Evolutionary conservation across 129 eudicot genomes (phyloP).

Genomic region (Arctium lappa): DNA sequence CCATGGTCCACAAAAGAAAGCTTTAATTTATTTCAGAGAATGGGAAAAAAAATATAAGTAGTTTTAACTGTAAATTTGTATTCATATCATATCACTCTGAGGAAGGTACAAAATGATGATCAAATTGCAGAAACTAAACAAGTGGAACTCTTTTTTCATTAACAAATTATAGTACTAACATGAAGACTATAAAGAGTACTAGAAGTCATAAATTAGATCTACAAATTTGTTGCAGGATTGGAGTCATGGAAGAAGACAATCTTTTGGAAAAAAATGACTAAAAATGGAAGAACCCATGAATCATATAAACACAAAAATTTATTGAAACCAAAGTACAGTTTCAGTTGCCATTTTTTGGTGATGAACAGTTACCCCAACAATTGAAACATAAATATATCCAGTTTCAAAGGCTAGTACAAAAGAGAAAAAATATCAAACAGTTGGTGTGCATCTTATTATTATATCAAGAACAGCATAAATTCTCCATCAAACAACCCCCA

Average conservation of each 20-base stretch:
- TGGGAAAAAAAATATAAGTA: background rate
- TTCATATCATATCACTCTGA: background rate
- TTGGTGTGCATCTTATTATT: slow-evolving; percentile 5
- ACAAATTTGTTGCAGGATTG: slow-evolving; percentile 8
- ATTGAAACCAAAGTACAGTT: slow-evolving; percentile 5
- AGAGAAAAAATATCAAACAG: slow-evolving; percentile 4
- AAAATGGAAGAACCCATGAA: slow-evolving; percentile 13
- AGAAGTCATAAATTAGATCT: slow-evolving; percentile 31
- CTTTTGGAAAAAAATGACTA: slow-evolving; percentile 4
- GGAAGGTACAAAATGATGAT: slow-evolving; percentile 19
- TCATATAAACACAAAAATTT: background rate
- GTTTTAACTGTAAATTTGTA: background rate
- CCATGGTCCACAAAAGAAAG: background rate
- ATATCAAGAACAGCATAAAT: background rate
- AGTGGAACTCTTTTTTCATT: slow-evolving; percentile 8
- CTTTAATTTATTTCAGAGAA: slow-evolving; percentile 2
- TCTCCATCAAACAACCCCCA: background rate
- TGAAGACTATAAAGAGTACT: background rate
- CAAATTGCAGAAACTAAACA: slow-evolving; percentile 17
- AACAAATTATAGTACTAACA: slow-evolving; percentile 8
- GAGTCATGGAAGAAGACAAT: slow-evolving; percentile 15
- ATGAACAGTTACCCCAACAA: slow-evolving; percentile 6
- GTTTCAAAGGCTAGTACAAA: background rate
- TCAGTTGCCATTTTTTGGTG: background rate
- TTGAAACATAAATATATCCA: background rate